Evolutionary conservation across 805 yeast species (phyloP).

Genomic region (Maudiozyma pseudohumilis): DNA sequence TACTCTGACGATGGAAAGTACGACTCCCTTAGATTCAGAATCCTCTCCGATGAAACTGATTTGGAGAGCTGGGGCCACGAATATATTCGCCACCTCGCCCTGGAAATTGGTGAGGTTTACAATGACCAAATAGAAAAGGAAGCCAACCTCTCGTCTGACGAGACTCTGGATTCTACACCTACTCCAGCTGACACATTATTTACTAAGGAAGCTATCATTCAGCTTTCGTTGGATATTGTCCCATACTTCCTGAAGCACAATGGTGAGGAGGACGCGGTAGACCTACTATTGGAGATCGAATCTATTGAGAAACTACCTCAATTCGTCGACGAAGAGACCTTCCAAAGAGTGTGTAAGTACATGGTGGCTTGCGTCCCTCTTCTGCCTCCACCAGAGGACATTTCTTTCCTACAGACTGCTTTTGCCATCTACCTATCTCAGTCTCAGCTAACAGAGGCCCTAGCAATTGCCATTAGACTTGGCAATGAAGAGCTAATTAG

Average conservation of each 20-base stretch:
- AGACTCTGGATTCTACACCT: constrained; percentile 10
- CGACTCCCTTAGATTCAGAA: constrained; percentile 72
- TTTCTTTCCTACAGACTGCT: constrained; percentile 78
- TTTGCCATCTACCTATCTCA: constrained; percentile 73
- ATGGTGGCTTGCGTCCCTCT: constrained; percentile 95
- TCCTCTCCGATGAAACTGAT: constrained; percentile 46
- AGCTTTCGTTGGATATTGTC: constrained; percentile 65
- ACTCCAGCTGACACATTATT: constrained; percentile 16
- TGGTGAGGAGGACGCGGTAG: constrained; percentile 98
- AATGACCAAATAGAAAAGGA: constrained; percentile 40
- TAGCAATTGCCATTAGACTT: constrained; percentile 78
- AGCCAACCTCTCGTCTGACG: constrained; percentile 12
- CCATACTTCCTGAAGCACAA: constrained; percentile 89
- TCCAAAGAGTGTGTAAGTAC: constrained; percentile 82
- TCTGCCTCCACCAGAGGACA: constrained; percentile 90
- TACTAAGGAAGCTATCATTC: constrained; percentile 38
- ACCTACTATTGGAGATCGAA: constrained; percentile 82
- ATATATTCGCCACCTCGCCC: constrained; percentile 88
- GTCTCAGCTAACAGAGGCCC: constrained; percentile 78
- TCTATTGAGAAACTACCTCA: constrained; percentile 71
- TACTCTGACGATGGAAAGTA: constrained; percentile 72
- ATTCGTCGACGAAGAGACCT: constrained; percentile 77
- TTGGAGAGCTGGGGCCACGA: constrained; percentile 96
- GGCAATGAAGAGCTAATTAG: constrained; percentile 72
- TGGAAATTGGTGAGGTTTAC: constrained; percentile 87